These are phyloP conservation scores for Hypoxylon sp. DNA, from an alignment of 2,329 filamentous ascomycete genomes.

Conservation along the genomic window DNA sequence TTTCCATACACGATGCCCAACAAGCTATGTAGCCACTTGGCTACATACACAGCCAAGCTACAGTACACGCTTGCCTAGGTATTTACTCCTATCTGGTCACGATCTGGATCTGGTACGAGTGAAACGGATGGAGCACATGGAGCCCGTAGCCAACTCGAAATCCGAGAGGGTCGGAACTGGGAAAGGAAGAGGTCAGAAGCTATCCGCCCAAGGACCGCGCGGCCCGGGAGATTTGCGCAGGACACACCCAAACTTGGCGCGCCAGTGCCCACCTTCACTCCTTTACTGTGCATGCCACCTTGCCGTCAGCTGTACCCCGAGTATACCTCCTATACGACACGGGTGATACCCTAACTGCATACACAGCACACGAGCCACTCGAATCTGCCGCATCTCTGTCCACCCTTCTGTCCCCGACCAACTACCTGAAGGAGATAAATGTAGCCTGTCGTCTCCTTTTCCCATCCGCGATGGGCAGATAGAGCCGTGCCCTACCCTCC, in stretches of 20 bases:
- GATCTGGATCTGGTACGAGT: slow-evolving; percentile 32
- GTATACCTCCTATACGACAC: slow-evolving; percentile 35
- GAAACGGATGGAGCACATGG: background rate
- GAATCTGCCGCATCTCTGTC: slow-evolving; percentile 33
- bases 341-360: slow-evolving; percentile 35
- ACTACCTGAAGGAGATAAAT: slow-evolving; percentile 28
- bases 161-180: slow-evolving; percentile 11
- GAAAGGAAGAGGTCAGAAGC: background rate
- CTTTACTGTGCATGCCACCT: slow-evolving; percentile 39
- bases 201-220: background rate
- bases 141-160: slow-evolving; percentile 22
- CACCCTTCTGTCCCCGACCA: slow-evolving; percentile 26
- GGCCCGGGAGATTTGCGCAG: slow-evolving; percentile 21
- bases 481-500: slow-evolving; percentile 27
- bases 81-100: slow-evolving; percentile 6
- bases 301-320: slow-evolving; percentile 38
- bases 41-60: no score
- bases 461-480: slow-evolving; percentile 16
- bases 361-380: slow-evolving; percentile 28
- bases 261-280: slow-evolving; percentile 34
- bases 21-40: background rate
- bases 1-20: slow-evolving; percentile 11
- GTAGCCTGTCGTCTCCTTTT: slow-evolving; percentile 29
- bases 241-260: slow-evolving; percentile 23
- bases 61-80: no score